phyloP scores from a whole-genome alignment of 192 early-diverging fungal genomes.

The Cetraspora pellucida region DNA sequence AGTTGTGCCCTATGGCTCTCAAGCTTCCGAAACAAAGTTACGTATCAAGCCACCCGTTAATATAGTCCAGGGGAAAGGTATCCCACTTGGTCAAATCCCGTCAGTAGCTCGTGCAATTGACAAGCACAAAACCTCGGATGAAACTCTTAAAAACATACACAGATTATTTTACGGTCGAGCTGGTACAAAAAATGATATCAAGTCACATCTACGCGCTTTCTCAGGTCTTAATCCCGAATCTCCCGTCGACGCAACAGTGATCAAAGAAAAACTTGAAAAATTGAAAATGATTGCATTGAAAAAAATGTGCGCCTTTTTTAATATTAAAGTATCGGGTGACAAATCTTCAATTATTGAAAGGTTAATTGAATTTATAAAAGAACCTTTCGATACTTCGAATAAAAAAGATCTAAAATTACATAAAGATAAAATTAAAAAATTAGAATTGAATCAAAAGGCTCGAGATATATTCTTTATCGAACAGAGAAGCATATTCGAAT shows the following conservation, averaged over 20 bases:
- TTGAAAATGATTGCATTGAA: neutral
- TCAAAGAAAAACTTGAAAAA: slow-evolving; percentile 18
- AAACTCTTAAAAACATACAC: slow-evolving; percentile 6
- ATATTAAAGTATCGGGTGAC: neutral
- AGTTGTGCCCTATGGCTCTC: neutral
- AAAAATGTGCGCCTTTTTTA: slow-evolving; percentile 1
- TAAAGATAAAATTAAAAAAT: neutral
- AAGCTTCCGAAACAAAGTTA: neutral
- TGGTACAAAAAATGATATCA: neutral
- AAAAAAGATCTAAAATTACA: neutral
- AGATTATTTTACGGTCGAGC: neutral
- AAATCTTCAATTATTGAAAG: neutral
- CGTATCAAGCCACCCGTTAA: neutral
- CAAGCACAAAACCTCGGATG: neutral
- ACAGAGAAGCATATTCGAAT: neutral
- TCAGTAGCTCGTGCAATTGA: neutral
- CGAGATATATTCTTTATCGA: neutral
- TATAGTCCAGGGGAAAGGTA: neutral
- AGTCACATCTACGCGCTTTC: neutral
- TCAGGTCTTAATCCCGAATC: neutral
- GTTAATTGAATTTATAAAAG: neutral
- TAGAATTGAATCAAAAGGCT: neutral
- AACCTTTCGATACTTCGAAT: neutral
- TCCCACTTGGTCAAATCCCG: neutral
- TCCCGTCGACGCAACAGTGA: neutral